These are phyloP conservation scores for Colletotrichum abscissum DNA, from an alignment of 2,329 filamentous ascomycete species.

Conservation along the genomic window DNA sequence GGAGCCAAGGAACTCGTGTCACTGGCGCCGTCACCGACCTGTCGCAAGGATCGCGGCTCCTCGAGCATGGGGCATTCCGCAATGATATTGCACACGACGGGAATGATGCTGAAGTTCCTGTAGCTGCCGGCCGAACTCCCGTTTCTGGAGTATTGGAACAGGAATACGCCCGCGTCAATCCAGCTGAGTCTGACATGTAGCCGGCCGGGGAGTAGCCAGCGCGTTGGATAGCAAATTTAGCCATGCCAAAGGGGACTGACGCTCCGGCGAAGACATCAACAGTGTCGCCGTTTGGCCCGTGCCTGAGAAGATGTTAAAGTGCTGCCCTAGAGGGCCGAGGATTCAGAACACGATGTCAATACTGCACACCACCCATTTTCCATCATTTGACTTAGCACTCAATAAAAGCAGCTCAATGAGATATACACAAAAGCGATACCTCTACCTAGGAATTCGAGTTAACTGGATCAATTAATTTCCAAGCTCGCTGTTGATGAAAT, in stretches of 20 bases:
- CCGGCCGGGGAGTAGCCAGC: constrained; percentile 4
- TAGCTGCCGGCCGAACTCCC: constrained; percentile 22
- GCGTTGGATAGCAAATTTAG: background rate
- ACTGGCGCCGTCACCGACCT: background rate
- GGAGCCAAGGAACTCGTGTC: constrained; percentile 16
- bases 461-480: background rate
- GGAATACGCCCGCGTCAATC: constrained; percentile 13
- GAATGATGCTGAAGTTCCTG: constrained; percentile 20
- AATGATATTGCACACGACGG: constrained; percentile 1
- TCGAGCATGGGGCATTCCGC: background rate
- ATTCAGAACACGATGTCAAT: background rate
- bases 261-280: constrained; percentile 15
- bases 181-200: background rate
- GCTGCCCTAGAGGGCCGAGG: constrained; percentile 1
- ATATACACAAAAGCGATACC: no score
- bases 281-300: constrained; percentile 5
- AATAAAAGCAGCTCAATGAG: no score
- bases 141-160: constrained; percentile 10
- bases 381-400: background rate
- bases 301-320: constrained; percentile 16
- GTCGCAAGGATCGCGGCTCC: background rate
- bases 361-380: background rate
- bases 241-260: constrained; percentile 1
- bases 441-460: no score
- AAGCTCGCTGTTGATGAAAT: background rate